Evolutionary conservation across 139 green algal genomes (phyloP).

Genomic region (Auxenochlorella pyrenoidosa): DNA sequence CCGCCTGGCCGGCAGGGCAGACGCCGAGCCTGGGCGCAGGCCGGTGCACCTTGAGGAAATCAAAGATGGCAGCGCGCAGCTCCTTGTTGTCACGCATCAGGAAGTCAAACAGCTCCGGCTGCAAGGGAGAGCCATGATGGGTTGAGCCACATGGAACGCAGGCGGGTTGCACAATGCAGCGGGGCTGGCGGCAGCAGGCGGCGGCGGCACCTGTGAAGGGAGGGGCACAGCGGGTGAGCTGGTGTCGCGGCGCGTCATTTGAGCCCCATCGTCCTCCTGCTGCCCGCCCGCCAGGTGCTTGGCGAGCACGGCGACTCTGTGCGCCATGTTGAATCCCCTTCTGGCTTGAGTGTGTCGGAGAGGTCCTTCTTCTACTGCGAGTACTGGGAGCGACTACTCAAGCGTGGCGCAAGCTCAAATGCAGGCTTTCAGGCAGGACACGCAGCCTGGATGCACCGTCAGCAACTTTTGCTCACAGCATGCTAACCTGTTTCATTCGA

Average conservation of each 20-base stretch:
- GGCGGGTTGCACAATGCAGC: neutral
- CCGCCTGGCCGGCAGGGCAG: too few species aligned
- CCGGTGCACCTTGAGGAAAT: slow-evolving; percentile 81
- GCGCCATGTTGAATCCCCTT: neutral
- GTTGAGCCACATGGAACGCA: neutral
- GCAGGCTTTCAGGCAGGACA: too few species aligned
- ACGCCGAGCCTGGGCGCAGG: too few species aligned
- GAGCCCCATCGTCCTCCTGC: neutral
- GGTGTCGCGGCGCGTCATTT: neutral
- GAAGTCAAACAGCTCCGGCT: slow-evolving; percentile 49
- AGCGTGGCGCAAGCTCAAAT: too few species aligned
- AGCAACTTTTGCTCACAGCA: too few species aligned
- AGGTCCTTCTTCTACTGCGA: neutral
- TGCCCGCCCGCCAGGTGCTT: neutral
- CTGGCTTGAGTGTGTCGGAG: neutral
- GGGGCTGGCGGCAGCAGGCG: neutral
- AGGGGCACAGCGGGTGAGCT: neutral
- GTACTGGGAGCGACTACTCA: too few species aligned
- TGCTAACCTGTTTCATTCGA: too few species aligned
- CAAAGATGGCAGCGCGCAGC: slow-evolving; percentile 69
- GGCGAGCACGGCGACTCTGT: neutral
- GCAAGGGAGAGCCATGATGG: too few species aligned
- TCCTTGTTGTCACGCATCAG: slow-evolving; percentile 75
- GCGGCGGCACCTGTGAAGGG: neutral
- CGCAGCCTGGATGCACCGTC: too few species aligned